A percentile compares a stretch with the other conserved stretches of the same genome.
Conservation (phyloP, 129 eudicot genomes). For the Tagetes patula region DNA sequence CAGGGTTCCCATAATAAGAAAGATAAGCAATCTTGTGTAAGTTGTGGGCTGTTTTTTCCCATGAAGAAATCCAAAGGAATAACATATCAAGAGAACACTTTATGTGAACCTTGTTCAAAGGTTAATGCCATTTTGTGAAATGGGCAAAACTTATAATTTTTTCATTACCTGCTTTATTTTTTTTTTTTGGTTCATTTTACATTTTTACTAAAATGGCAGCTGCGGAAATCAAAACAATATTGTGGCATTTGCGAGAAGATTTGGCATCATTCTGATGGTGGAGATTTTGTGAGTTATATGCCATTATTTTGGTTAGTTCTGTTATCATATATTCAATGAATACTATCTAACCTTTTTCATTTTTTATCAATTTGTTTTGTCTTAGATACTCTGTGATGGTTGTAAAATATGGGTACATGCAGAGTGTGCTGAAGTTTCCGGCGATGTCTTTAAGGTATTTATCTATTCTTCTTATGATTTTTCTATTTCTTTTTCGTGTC, state of each 20-base stretch:
- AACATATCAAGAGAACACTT: slow-evolving; percentile 31
- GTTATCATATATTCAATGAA: background rate
- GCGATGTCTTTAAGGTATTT: slow-evolving; percentile 59
- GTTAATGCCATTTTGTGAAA: slow-evolving; percentile 29
- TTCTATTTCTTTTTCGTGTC: background rate
- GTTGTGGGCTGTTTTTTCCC: slow-evolving; percentile 55
- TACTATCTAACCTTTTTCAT: background rate
- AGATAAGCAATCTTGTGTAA: slow-evolving; percentile 46
- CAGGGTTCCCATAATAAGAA: slow-evolving; percentile 48
- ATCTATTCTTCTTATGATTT: slow-evolving; percentile 21
- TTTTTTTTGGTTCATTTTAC: background rate
- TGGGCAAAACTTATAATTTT: slow-evolving; percentile 1
- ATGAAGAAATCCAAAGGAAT: slow-evolving; percentile 49
- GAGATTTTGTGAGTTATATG: slow-evolving; percentile 68
- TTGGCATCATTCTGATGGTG: slow-evolving; percentile 99
- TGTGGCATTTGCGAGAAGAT: slow-evolving; percentile 89
- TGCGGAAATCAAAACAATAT: slow-evolving; percentile 79
- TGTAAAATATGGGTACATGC: slow-evolving; percentile 98
- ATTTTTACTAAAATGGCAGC: slow-evolving; percentile 36
- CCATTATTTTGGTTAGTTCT: slow-evolving; percentile 4
- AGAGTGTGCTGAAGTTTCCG: slow-evolving; percentile 72
- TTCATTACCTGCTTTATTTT: background rate
- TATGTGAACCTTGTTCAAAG: slow-evolving; percentile 71
- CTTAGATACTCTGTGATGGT: slow-evolving; percentile 93
- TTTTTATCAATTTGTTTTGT: slow-evolving; percentile 8